Percentiles rank a stretch among this genome's conserved stretches.
Conservation (phyloP, 228 moss, liverwort and hornwort species). For the Sphagnum fallax region DNA sequence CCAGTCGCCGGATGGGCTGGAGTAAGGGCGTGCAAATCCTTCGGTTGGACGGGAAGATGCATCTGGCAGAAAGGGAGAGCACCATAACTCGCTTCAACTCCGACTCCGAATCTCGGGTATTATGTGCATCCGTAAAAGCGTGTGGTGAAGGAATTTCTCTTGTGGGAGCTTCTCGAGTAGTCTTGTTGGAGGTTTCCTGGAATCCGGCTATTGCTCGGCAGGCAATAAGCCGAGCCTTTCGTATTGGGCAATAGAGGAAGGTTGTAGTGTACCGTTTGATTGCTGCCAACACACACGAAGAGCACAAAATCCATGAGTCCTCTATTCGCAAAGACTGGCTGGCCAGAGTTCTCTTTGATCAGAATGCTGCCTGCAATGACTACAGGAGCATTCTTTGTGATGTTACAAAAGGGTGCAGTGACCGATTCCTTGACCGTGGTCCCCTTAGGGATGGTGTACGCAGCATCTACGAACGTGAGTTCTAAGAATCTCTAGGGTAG, state of each 20-base stretch:
- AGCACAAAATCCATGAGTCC: conserved; percentile 31
- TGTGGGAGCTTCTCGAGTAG: conserved; percentile 78
- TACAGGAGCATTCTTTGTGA: conserved; percentile 52
- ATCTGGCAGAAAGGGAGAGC: conserved; percentile 43
- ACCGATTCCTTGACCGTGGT: conserved; percentile 17
- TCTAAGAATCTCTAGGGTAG: conserved; percentile 6
- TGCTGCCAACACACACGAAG: conserved; percentile 45
- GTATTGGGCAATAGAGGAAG: conserved; percentile 76
- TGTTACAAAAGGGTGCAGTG: conserved; percentile 25
- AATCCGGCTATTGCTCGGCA: conserved; percentile 73
- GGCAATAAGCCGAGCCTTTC: conserved; percentile 85
- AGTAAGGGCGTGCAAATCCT: conserved; percentile 36
- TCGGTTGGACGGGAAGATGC: conserved; percentile 68
- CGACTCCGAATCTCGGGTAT: conserved; percentile 25
- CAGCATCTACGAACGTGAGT: conserved; percentile 38
- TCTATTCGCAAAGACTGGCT: conserved; percentile 74
- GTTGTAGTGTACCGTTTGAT: conserved; percentile 85
- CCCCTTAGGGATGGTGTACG: conserved; percentile 24
- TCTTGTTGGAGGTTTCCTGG: conserved; percentile 70
- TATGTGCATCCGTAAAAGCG: conserved; percentile 80
- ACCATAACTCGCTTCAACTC: conserved; percentile 42
- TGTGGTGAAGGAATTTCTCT: conserved; percentile 92
- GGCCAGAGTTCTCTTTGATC: conserved; percentile 66
- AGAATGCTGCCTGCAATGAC: conserved; percentile 29
- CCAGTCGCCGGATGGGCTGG: conserved; percentile 33